Evolutionary conservation across 768 basidiomycete species (phyloP), one percentile per base, ranked within the genome.

Genomic region (Russula abietina): DNA sequence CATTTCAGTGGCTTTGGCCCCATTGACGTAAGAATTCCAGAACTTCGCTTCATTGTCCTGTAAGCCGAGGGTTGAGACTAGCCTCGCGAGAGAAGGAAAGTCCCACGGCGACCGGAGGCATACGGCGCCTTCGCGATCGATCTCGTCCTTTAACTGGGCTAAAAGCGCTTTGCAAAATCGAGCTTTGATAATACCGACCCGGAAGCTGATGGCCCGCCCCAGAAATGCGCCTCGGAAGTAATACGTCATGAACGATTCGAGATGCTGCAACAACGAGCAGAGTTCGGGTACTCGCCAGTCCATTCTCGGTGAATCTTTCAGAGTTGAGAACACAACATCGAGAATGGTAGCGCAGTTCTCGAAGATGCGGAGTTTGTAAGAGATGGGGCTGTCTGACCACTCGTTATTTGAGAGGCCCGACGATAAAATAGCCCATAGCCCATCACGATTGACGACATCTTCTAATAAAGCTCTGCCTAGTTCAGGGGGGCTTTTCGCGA

Each of bases 281-380:
- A 58, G 59, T 49, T 63, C 57, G 19, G 62, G 62, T 32, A 26
- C 46, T 1, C 52, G 36, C 62, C 62, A 63, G 62, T 54, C 49
- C n/a, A 55, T 28, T 3, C 14, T 53, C 30, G 11, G n/a, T 17
- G 62, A 63, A 22, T n/a, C n/a, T 48, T 58, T 46, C 2, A 63
- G 52, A 11, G 28, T 11, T 5, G 39, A 32, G 8, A 63, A 19
- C 4, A 30, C 46, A 1, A 33, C 39, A 33, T 63, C 62, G 45
- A 63, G 28, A 12, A 63, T 57, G 16, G 12, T 51, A 43, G 30
- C 39, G 36, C 57, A 62, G 1, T 52, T 43, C 28, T 36, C 57
- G 30, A 63, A 59, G 7, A 41, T 19, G 26, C 46, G 57, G 30
- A 59, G 33, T 22, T 59, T 59, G 36, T 55, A 22, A 3, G 33